Evolutionary conservation across 495 filamentous ascomycete genomes (phyloP).

Genomic region (Collariella sp.): DNA sequence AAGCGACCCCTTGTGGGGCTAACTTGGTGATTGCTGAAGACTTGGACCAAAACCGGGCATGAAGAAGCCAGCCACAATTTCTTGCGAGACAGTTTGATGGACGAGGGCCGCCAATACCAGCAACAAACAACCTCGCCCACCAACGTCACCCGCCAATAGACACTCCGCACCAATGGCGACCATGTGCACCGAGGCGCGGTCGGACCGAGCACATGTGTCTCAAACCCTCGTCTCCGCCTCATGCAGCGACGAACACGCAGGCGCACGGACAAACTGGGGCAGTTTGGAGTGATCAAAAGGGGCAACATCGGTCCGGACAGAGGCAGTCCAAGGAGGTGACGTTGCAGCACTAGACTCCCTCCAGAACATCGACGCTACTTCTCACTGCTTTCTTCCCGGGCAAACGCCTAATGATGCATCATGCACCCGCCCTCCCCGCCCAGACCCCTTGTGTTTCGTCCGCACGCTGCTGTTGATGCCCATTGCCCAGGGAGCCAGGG

Average conservation of each 20-base stretch:
- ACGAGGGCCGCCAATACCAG: no score
- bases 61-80: no score
- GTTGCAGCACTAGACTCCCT: neutral
- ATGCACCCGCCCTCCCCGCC: neutral
- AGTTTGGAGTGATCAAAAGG: no score
- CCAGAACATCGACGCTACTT: neutral
- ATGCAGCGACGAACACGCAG: neutral
- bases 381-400: slow-evolving; percentile 2
- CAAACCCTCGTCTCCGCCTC: slow-evolving; percentile 1
- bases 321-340: neutral
- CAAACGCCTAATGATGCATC: no score
- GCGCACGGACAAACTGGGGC: neutral
- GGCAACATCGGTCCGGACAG: neutral
- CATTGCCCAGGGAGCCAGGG: no score
- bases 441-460: neutral
- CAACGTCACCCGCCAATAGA: no score
- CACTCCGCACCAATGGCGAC: no score
- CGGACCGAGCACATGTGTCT: neutral
- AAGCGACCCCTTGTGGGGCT: no score
- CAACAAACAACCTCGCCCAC: no score
- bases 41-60: no score
- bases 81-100: no score
- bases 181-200: slow-evolving; percentile 5
- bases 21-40: no score
- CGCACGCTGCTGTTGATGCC: neutral